These are phyloP conservation scores for Fusarium nodosum DNA, from an alignment of 2,329 filamentous ascomycete species.

Conservation along the genomic window DNA sequence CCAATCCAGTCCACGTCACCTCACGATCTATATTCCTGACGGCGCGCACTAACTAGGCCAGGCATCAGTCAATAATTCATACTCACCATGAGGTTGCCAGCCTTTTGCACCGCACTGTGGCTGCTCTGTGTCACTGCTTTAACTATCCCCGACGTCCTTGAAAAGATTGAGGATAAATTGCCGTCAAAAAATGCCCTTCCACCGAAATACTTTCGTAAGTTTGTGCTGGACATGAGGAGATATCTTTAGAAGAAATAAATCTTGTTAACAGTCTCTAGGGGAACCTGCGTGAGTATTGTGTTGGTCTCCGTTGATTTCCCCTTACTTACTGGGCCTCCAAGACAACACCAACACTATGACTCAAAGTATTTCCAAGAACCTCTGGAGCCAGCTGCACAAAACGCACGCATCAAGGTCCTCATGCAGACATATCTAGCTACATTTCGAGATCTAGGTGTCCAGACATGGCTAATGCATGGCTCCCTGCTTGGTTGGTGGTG, in stretches of 20 bases:
- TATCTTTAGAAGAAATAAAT: accelerated
- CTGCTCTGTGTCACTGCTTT: constrained; percentile 21
- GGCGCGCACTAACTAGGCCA: not conserved
- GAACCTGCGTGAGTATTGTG: constrained; percentile 45
- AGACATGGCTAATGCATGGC: constrained; percentile 89
- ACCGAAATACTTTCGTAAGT: constrained; percentile 42
- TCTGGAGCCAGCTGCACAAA: constrained; percentile 68
- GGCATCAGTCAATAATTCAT: not conserved
- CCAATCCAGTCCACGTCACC: constrained; percentile 19
- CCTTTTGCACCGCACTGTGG: constrained; percentile 14
- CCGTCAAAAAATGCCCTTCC: constrained; percentile 8
- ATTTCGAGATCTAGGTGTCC: constrained; percentile 73
- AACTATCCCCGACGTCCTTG: constrained; percentile 19
- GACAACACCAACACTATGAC: constrained; percentile 54
- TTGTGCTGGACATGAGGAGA: not conserved
- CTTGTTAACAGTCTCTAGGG: constrained; percentile 25
- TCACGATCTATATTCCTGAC: constrained; percentile 1
- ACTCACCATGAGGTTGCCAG: constrained; percentile 17
- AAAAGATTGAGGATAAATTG: constrained; percentile 24
- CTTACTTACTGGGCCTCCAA: constrained; percentile 33
- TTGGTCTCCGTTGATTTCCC: not conserved
- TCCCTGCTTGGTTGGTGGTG: constrained; percentile 91
- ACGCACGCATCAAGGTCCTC: constrained; percentile 73
- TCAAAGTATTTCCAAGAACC: constrained; percentile 56
- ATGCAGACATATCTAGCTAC: constrained; percentile 79